Evolutionary conservation across 768 basidiomycete species (phyloP), one percentile per base, ranked within the genome.

Genomic region (Trametopsis cervina): DNA sequence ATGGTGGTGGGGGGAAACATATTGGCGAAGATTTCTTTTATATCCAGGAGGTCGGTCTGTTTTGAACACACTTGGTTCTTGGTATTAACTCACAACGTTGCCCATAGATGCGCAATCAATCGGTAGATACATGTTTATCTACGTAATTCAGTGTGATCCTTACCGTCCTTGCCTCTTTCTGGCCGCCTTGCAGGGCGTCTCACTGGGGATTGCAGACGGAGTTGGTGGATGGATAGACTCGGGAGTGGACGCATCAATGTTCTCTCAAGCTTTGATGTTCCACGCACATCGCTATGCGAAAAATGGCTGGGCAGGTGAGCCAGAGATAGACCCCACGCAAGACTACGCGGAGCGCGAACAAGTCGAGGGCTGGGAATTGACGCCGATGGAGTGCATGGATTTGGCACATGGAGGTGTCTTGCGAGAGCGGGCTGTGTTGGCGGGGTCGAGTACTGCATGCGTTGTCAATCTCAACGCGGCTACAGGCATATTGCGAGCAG

Each of bases 231-330:
- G 94, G 94, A 76, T 79, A 41, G 78, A 83, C 29, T 77, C 78
- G 22, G 86, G 89, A 13, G 77, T 89, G 44, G 91, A 96, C 65
- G 90, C 90, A 1, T 83, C 90, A 0, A 69, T 94, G 39, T 97
- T 94, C 69, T 83, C 91, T 1, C 93, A 96, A 66, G 79, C 89
- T 0, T 69, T 97, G 43, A 92, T 94, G 87, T 93, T 83, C 64
- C 83, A 88, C 64, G 81, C 88, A 2, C 78, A 85, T 61, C 75
- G 78, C 40, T 86, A 83, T 60, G 78, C 83, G 10, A 74, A 75
- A 52, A 76, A 71, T 52, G 83, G 83, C 18, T 89, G 88, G 87
- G 78, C 83, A 4, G 88, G 87, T 18, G 88, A 90, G 57, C 88
- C 87, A 4, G 88, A 89, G 60, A 78, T 81, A 17, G 87, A 89